phyloP scores from a whole-genome alignment of 345 rosid species.

The Brassica napus region Da-Ae NC_063449.1:35827001-35827500 shows the following conservation, averaged over 20 bases:
- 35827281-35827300: constrained; percentile 71
- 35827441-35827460: constrained; percentile 59
- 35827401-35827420: constrained; percentile 76
- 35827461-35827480: constrained; percentile 56
- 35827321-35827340: constrained; percentile 84
- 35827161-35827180: constrained; percentile 49
- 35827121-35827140: constrained; percentile 53
- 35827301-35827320: constrained; percentile 75
- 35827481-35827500: constrained; percentile 80
- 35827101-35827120: constrained; percentile 77
- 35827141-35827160: constrained; percentile 45
- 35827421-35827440: constrained; percentile 67
- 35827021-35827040: constrained; percentile 57
- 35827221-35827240: constrained; percentile 64
- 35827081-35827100: constrained; percentile 63
- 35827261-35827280: constrained; percentile 63
- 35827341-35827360: constrained; percentile 78
- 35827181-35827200: constrained; percentile 81
- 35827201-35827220: constrained; percentile 55
- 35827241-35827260: constrained; percentile 63
- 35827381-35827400: constrained; percentile 61
- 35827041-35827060: constrained; percentile 63
- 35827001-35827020: constrained; percentile 55
- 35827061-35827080: constrained; percentile 40
- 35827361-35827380: constrained; percentile 48